phyloP scores from a whole-genome alignment of 352 stramenopile genomes.

The Blastocystis hominis region DNA sequence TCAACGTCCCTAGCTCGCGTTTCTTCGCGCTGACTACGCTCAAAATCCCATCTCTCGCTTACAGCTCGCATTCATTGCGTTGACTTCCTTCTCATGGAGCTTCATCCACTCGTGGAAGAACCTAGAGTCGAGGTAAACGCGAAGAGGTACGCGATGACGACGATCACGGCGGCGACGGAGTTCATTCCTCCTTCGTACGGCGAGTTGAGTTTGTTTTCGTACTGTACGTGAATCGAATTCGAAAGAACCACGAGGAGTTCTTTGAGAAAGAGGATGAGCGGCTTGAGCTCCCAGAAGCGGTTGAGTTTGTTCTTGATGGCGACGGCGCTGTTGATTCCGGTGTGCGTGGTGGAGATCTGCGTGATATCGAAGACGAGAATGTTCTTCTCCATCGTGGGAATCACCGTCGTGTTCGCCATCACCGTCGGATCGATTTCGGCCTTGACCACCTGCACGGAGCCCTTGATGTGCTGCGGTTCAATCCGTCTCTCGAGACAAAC shows the following conservation, averaged over 20 bases:
- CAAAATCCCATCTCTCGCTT: not conserved
- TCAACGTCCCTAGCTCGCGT: slow-evolving; percentile 18
- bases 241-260: not conserved
- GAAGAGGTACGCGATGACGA: slow-evolving; percentile 10
- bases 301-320: slow-evolving; percentile 30
- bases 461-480: slow-evolving; percentile 42
- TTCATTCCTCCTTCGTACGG: slow-evolving; percentile 50
- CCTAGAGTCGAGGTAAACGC: not conserved
- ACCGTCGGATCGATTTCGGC: slow-evolving; percentile 25
- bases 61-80: slow-evolving; percentile 14
- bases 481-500: not conserved
- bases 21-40: slow-evolving; percentile 25
- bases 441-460: slow-evolving; percentile 46
- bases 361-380: slow-evolving; percentile 44
- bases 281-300: slow-evolving; percentile 27
- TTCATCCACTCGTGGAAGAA: slow-evolving; percentile 6
- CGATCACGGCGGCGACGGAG: slow-evolving; percentile 45
- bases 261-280: slow-evolving; percentile 43
- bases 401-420: slow-evolving; percentile 40
- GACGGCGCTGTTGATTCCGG: slow-evolving; percentile 7
- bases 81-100: not conserved
- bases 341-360: slow-evolving; percentile 50
- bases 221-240: not conserved
- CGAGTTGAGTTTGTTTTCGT: slow-evolving; percentile 44
- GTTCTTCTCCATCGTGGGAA: slow-evolving; percentile 32